These are phyloP conservation scores for Sanguinoderma infundibulare DNA, from an alignment of 1,284 basidiomycete species.

Conservation along the genomic window DNA sequence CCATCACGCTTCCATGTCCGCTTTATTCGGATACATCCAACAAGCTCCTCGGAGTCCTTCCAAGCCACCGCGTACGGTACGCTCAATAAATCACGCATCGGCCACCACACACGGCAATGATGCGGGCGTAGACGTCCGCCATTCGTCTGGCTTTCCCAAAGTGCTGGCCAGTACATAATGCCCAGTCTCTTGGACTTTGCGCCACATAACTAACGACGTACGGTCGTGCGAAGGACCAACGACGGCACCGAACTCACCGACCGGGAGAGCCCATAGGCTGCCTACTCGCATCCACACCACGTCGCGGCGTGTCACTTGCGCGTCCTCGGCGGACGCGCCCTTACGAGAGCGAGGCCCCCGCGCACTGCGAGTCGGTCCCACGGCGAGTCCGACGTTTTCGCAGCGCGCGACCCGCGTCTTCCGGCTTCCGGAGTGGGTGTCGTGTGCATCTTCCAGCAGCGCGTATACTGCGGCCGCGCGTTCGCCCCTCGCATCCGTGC, in stretches of 20 bases:
- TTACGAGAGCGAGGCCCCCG: constrained; percentile 14
- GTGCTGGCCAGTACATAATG: background rate
- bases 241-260: background rate
- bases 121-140: no score
- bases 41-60: background rate
- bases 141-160: background rate
- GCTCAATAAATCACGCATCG: no score
- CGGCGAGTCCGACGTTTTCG: constrained; percentile 16
- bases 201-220: background rate
- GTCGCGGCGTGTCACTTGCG: background rate
- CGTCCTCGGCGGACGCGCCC: background rate
- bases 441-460: background rate
- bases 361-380: constrained; percentile 17
- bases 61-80: background rate
- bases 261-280: background rate
- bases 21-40: background rate
- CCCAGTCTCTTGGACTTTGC: background rate
- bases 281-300: constrained; percentile 5
- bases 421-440: background rate
- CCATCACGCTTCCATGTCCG: background rate
- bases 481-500: background rate
- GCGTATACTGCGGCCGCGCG: background rate
- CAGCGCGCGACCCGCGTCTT: constrained; percentile 4
- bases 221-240: background rate
- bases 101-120: no score